A percentile compares a stretch with the other conserved stretches of the same genome.
Conservation (phyloP, 1,284 basidiomycete species). For the Leccinum pachyderme region DNA sequence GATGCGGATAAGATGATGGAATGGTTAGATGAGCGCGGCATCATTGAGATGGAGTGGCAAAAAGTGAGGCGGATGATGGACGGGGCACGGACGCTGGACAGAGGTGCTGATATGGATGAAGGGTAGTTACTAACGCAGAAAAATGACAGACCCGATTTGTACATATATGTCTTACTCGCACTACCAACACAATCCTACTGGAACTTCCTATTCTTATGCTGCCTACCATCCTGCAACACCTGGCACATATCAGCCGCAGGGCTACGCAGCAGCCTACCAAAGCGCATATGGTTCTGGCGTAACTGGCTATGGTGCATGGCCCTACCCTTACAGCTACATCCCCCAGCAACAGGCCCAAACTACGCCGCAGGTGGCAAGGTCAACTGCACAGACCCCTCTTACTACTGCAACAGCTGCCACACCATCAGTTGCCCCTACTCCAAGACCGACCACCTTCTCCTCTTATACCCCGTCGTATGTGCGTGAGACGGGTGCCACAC, state of each 20-base stretch:
- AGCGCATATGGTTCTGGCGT: conserved; percentile 41
- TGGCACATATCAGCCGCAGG: conserved; percentile 34
- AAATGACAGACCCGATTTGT: neutral
- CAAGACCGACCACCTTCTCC: conserved; percentile 41
- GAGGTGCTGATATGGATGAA: conserved; percentile 35
- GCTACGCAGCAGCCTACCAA: conserved; percentile 49
- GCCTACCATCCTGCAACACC: conserved; percentile 44
- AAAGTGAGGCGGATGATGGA: conserved; percentile 71
- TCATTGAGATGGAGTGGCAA: conserved; percentile 68
- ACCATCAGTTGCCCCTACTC: conserved; percentile 17
- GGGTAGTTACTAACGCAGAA: neutral
- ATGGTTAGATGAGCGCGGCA: conserved; percentile 73
- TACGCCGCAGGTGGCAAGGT: conserved; percentile 34
- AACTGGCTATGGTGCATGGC: conserved; percentile 57
- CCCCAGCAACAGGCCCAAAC: conserved; percentile 40
- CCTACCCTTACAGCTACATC: conserved; percentile 57
- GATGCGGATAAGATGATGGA: conserved; percentile 77
- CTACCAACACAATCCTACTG: conserved; percentile 39
- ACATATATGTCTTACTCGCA: conserved; percentile 35
- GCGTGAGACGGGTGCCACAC: conserved; percentile 43
- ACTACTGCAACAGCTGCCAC: conserved; percentile 20
- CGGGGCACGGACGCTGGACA: conserved; percentile 63
- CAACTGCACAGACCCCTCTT: conserved; percentile 35
- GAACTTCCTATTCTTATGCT: conserved; percentile 53
- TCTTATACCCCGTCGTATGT: conserved; percentile 57